These are phyloP conservation scores for Leccinellum rugosiceps DNA, from an alignment of 768 basidiomycete species.

Conservation along the genomic window DNA sequence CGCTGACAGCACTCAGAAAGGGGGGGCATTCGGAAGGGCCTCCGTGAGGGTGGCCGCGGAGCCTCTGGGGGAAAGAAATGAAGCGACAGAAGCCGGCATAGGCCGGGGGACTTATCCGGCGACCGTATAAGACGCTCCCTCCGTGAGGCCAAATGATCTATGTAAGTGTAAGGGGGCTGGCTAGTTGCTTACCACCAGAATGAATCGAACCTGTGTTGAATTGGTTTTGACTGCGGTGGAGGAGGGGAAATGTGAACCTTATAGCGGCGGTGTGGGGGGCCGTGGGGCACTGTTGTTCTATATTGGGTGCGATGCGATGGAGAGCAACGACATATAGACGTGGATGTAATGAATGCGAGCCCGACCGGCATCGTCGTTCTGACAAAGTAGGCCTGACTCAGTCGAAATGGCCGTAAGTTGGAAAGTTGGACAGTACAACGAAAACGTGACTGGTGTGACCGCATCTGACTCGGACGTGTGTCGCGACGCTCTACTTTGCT, in stretches of 20 bases:
- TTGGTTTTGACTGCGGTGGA: neutral
- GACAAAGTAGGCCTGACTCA: neutral
- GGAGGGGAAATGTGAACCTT: neutral
- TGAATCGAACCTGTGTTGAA: neutral
- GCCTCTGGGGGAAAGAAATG: neutral
- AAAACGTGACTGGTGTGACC: neutral
- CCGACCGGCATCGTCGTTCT: neutral
- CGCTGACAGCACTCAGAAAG: neutral
- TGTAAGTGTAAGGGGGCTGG: neutral
- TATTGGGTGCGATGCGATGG: neutral
- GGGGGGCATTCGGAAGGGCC: neutral
- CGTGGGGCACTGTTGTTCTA: neutral
- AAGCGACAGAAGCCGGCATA: neutral
- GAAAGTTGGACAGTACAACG: too few relatives aligned
- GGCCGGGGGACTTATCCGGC: neutral
- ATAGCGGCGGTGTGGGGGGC: neutral
- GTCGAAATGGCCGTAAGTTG: neutral
- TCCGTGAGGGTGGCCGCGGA: neutral
- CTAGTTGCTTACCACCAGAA: neutral
- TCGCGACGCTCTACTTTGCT: neutral
- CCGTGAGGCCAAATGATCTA: neutral
- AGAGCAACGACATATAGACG: neutral
- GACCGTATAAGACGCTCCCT: neutral
- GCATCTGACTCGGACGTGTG: neutral
- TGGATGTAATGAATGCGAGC: neutral